A percentile compares a stretch with the other conserved stretches of the same genome.
These are phyloP conservation scores for Tolypocladium sp. DNA, from an alignment of 2,329 filamentous ascomycete genomes.

Conservation along the genomic window DNA sequence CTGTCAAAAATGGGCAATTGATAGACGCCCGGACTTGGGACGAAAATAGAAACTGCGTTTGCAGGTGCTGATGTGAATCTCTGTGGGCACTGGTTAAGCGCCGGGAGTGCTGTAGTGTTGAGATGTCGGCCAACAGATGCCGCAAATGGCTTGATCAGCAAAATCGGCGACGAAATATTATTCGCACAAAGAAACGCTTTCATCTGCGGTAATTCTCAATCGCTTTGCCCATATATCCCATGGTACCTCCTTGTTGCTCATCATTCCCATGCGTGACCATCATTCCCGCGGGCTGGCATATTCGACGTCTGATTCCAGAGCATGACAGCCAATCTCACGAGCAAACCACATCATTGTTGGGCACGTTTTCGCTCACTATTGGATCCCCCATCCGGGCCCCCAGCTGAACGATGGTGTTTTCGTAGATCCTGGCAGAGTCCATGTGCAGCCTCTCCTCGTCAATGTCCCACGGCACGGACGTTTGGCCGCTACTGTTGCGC, in stretches of 20 bases:
- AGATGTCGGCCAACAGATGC: too few relatives aligned
- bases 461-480: constrained; percentile 21
- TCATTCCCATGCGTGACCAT: neutral
- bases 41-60: too few relatives aligned
- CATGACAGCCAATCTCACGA: neutral
- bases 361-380: constrained; percentile 10
- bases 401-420: constrained; percentile 66
- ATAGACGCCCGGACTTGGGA: too few relatives aligned
- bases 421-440: constrained; percentile 69
- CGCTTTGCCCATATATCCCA: neutral
- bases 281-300: neutral
- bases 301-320: neutral
- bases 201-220: neutral
- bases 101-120: too few relatives aligned
- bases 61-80: too few relatives aligned
- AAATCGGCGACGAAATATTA: neutral
- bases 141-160: too few relatives aligned
- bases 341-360: neutral
- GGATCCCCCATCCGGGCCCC: constrained; percentile 54
- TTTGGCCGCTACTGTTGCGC: constrained; percentile 7
- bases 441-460: constrained; percentile 49
- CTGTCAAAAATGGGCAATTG: too few relatives aligned
- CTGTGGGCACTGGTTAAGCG: too few relatives aligned
- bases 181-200: neutral
- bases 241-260: neutral